These are phyloP conservation scores for Scortechinia acanthostroma DNA, from an alignment of 2,329 filamentous ascomycete genomes.

Conservation along the genomic window DNA sequence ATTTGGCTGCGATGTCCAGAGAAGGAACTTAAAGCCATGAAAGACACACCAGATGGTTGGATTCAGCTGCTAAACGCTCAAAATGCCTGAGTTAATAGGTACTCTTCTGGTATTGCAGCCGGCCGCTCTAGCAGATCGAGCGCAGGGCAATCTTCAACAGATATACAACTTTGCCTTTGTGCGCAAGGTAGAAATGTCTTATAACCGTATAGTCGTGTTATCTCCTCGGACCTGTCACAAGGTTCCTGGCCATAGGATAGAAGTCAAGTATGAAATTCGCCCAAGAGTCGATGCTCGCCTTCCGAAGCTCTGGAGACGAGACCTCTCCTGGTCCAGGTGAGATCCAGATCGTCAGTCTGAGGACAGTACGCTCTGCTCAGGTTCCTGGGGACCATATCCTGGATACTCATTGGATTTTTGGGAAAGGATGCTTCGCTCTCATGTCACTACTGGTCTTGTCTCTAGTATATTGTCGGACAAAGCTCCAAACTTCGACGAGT, in stretches of 20 bases:
- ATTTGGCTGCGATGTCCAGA: not conserved
- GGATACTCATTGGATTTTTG: not conserved
- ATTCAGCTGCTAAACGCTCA: not conserved
- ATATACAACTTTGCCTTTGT: not conserved
- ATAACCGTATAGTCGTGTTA: not conserved
- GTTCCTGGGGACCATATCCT: too few species aligned
- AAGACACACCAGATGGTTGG: not conserved
- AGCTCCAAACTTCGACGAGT: conserved; percentile 38
- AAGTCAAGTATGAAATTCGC: not conserved
- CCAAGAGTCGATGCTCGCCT: not conserved
- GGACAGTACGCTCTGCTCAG: not conserved
- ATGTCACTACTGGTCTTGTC: conserved; percentile 40
- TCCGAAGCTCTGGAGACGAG: not conserved
- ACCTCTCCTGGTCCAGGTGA: not conserved
- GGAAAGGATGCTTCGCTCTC: not conserved
- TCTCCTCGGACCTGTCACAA: not conserved
- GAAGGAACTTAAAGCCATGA: not conserved
- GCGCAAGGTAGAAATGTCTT: not conserved
- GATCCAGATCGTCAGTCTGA: not conserved
- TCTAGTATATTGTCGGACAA: conserved; percentile 39
- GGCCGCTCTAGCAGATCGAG: not conserved
- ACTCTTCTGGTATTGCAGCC: not conserved
- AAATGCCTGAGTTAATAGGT: not conserved
- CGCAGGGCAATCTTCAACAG: not conserved
- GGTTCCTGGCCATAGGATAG: not conserved